Base-by-base conservation (phyloP, 331 rosid species). In the Cucumis variabilis region DNA sequence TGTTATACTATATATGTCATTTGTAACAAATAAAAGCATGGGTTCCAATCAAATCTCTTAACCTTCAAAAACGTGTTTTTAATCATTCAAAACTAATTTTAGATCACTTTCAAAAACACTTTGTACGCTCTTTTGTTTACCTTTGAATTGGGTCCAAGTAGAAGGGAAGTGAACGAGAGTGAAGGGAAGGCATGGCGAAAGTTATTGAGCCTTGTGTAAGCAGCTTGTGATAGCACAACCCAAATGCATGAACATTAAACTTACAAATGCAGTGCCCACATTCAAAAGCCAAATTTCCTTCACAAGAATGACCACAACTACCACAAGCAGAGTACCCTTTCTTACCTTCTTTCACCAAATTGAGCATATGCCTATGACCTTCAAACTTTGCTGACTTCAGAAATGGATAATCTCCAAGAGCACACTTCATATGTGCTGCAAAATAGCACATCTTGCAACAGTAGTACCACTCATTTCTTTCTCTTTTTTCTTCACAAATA, bases 231-330 rank as follows among this genome's bases (percentile, higher is more conserved):
- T 75, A 75, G n/a, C 81, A 75, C 10, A n/a, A 11, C 27, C 81
- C 81, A 41, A 75, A 33, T 21, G 81, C 81, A 13, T 75, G 81
- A 13, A 75, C 82, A 13, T 76, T 76, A 58, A 76, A 76, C 62
- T 76, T 76, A 30, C 82, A 76, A 48, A 14, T 25, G 73, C 37
- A 25, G 25, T 68, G 20, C 19, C 28, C 82, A 11, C 82, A 76
- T 76, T 76, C 82, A 2, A 76, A 76, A 0, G 82, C 62, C 60
- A 76, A 48, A n/a, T 48, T 76, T 1, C 60, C 82, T 5, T 20
- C 82, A n/a, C 82, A 76, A 44, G 82, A 48, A 21, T 76, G 7
- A 7, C 20, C 73, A 68, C 73, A 68, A 25, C 16, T 60, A 46
- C 30, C 82, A 21, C 82, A 76, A 13, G 2, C 30, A n/a, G 73